Evolutionary conservation across 306 rosid species (phyloP).

Genomic region (Pyrus communis): DNA sequence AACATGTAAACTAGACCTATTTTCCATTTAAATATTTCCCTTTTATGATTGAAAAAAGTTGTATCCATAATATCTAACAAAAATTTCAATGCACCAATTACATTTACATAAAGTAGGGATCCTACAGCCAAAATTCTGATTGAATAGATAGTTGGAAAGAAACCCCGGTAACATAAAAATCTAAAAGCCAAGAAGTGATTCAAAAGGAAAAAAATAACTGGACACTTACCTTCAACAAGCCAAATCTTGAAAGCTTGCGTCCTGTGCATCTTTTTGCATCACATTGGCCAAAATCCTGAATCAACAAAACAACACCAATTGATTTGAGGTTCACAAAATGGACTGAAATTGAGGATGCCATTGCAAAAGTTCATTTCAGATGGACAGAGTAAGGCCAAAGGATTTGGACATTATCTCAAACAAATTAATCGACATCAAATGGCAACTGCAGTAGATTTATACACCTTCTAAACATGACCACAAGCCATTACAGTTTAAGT

Average conservation of each 20-base stretch:
- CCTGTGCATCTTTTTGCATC: constrained; percentile 91
- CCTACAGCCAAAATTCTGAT: neutral
- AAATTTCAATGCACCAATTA: neutral
- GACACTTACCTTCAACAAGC: constrained; percentile 62
- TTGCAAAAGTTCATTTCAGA: neutral
- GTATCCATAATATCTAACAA: neutral
- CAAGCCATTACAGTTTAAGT: neutral
- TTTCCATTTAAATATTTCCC: neutral
- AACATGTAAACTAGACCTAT: neutral
- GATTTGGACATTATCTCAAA: neutral
- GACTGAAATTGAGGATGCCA: neutral
- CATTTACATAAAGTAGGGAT: neutral
- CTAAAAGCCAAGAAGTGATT: neutral
- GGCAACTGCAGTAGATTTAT: neutral
- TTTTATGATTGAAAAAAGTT: neutral
- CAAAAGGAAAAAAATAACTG: constrained; percentile 5
- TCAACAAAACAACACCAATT: constrained; percentile 22
- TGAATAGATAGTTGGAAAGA: neutral
- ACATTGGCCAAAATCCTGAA: constrained; percentile 92
- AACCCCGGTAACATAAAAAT: neutral
- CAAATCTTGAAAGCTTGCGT: constrained; percentile 87
- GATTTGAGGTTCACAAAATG: constrained; percentile 1
- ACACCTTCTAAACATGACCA: neutral
- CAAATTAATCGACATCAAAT: neutral
- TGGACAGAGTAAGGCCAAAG: neutral